Evolutionary conservation across 345 rosid genomes (phyloP), one percentile per base, ranked within the genome.

Genomic region (Trapa bicornis): DNA sequence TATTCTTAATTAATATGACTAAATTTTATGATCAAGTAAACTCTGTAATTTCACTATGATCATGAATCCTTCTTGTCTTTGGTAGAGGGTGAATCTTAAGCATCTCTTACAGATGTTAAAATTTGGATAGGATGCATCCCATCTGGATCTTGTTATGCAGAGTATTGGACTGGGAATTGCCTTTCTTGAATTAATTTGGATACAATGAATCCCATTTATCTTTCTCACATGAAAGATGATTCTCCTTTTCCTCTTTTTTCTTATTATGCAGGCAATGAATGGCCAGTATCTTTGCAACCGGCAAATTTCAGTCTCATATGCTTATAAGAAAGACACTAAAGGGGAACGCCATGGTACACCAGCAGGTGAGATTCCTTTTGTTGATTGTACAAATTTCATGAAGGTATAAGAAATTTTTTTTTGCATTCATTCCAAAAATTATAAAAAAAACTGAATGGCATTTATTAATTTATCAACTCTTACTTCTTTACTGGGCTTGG

Each of bases 311-410:
- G 99, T 89, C 35, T 95, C 99, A 4, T 91, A 94, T 71, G 99
- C 97, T 5, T 91, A 91, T 70, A 94, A 94, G 87, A 94, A 94
- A 83, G 99, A 94, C 78, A 89, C 99, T 10, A 94, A 94, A 80
- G 97, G 99, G 75, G 97, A 94, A 79, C 96, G 97, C 35, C 96
- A 94, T 43, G 99, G 97, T 63, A 91, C 99, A 56, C 96, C 96
- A 33, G 99, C 97, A 86, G 98, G 98, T 93, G 70, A 81, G 77
- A 38, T 67, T 78, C 74, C 47, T 78, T 75, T 47, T 33, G 32
- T 66, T 38, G 22, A 32, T 61, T 32, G 33, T 54, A 54, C 3
- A 32, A 2, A 22, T 16, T 17, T 15, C 37, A 48, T 47, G 12
- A 17, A 35, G 4, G 43, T 41, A 41, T 41, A 41, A 0, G 43